A percentile compares a stretch with the other conserved stretches of the same genome.
Evolutionary conservation across 2,329 filamentous ascomycete genomes (phyloP).

Genomic region (Metarhizium robertsii): DNA sequence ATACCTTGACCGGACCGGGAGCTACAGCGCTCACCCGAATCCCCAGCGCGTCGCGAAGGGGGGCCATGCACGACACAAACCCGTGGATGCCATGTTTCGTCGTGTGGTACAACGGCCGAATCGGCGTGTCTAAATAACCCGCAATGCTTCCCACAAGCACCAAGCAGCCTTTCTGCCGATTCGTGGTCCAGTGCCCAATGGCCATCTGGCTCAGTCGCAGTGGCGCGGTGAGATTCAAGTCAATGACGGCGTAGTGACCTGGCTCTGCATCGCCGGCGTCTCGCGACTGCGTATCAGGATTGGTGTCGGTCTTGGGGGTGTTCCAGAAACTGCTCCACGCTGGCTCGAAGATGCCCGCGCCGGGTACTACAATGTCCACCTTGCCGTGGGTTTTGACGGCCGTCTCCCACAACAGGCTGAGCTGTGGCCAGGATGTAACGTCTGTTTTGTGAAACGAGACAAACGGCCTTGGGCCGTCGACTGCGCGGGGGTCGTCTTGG

Average conservation of each 20-base stretch:
- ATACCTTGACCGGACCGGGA: slow-evolving; percentile 22
- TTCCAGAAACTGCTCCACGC: slow-evolving; percentile 26
- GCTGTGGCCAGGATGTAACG: slow-evolving; percentile 26
- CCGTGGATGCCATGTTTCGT: slow-evolving; percentile 28
- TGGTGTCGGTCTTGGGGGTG: slow-evolving; percentile 19
- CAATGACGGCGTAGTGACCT: slow-evolving; percentile 24
- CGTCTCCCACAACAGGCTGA: slow-evolving; percentile 20
- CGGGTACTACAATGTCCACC: slow-evolving; percentile 27
- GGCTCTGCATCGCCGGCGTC: slow-evolving; percentile 19
- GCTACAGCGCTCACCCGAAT: slow-evolving; percentile 23
- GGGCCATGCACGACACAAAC: slow-evolving; percentile 22
- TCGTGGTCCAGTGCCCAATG: slow-evolving; percentile 26
- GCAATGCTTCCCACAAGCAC: slow-evolving; percentile 26
- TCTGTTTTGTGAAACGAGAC: slow-evolving; percentile 27
- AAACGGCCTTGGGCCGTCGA: slow-evolving; percentile 11
- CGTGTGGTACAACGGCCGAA: slow-evolving; percentile 26
- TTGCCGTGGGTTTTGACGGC: slow-evolving; percentile 18
- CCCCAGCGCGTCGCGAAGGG: slow-evolving; percentile 20
- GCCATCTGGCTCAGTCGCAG: slow-evolving; percentile 29
- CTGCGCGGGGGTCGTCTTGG: slow-evolving; percentile 8
- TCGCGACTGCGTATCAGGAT: slow-evolving; percentile 15
- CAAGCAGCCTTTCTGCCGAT: slow-evolving; percentile 18
- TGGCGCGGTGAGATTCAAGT: slow-evolving; percentile 27
- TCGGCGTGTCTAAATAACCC: slow-evolving; percentile 18
- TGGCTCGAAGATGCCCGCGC: slow-evolving; percentile 29